A percentile compares a stretch with the other conserved stretches of the same genome.
Conservation (phyloP, 192 early-diverging fungal genomes). For the Spizellomyces punctatus region DNA sequence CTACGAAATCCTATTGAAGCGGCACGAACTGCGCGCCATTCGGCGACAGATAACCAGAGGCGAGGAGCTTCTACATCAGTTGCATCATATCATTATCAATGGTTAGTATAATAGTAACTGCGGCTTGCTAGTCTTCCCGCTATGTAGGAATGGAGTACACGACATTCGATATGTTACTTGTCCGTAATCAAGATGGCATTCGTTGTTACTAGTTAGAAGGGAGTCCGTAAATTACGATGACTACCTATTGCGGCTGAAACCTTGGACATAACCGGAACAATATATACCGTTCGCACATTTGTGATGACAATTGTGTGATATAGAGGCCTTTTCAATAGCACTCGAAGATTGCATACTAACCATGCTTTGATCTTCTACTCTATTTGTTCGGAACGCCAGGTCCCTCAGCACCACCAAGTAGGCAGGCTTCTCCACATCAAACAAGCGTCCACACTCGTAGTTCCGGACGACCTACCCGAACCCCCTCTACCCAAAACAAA, state of each 20-base stretch:
- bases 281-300: no score
- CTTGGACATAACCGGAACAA: no score
- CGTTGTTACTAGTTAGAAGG: not conserved
- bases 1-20: conserved; percentile 39
- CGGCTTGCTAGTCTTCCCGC: not conserved
- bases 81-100: conserved; percentile 21
- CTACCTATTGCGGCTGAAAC: no score
- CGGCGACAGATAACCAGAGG: conserved; percentile 23
- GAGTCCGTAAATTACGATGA: no score
- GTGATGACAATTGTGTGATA: no score
- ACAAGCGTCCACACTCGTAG: not conserved
- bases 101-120: conserved; percentile 7
- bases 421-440: no score
- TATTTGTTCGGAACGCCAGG: no score
- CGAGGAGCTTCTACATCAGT: conserved; percentile 14
- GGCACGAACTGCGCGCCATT: conserved; percentile 25
- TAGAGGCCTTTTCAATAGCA: no score
- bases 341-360: no score
- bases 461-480: conserved; percentile 5
- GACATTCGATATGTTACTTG: not conserved
- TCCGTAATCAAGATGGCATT: not conserved
- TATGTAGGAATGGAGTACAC: not conserved
- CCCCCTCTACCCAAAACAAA: not conserved
- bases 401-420: no score
- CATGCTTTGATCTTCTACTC: no score